Base-by-base conservation (phyloP, 352 stramenopile genomes). In the Pythium utonaiense region DNA sequence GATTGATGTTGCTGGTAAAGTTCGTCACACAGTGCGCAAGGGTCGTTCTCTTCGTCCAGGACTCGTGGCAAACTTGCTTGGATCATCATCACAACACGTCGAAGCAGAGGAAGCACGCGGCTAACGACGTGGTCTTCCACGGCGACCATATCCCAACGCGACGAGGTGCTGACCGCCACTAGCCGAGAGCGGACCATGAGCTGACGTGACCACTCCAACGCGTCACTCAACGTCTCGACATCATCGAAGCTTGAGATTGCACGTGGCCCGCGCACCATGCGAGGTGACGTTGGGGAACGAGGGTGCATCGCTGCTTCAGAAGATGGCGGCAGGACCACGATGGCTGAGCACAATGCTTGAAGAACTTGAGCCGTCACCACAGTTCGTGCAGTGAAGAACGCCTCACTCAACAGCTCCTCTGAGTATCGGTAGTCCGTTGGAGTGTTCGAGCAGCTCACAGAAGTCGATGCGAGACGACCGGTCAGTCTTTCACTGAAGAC, bases 21-120 rank as follows among this genome's bases (percentile, higher is more conserved):
- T n/a, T 77, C 82, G 60, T 91, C 82, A 28, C 82, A 91, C 3
- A 91, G 74, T 10, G 76, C 76, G 49, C 82, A 89, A 17, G 60
- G 53, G 22, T 41, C 53, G 12, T 31, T 47, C 21, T 45, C 47
- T n/a, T 59, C 51, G 25, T 64, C 53, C 10, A 64, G 14, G 22
- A 53, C 33, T 2, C 60, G 71, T n/a, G 74, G 75, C 13, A 88
- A 55, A 41, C 83, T 58, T 4, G 77, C 68, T 30, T 88, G 74
- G 66, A 91, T 77, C 8, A 88, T 57, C 6, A 88, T 50, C 41
- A 87, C 65, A 47, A 91, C 75, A 21, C 77, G 72, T 59, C 87
- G 74, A 31, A 83, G 66, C 31, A 91, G 31, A 24, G 82, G 79
- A 10, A 91, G 56, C 44, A 77, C 83, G 55, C 75, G 61, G 17